Percentiles rank a stretch among this genome's conserved stretches.
phyloP scores from a whole-genome alignment of 345 rosid genomes.

The Sapria himalayana region DNA sequence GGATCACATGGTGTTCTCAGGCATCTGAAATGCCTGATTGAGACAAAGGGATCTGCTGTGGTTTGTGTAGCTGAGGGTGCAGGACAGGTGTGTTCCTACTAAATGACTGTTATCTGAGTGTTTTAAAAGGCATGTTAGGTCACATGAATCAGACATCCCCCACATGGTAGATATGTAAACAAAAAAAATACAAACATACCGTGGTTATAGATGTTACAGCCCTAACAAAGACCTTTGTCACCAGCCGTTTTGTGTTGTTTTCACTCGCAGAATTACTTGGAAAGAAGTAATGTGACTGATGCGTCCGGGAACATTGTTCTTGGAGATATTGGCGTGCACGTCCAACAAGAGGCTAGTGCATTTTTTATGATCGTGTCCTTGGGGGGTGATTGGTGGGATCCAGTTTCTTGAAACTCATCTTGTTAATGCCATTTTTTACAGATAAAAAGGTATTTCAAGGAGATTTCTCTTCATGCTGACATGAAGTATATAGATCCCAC shows the following conservation, averaged over 20 bases:
- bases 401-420: conserved; percentile 1
- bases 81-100: conserved; percentile 48
- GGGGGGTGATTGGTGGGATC: background rate
- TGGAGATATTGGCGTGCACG: conserved; percentile 72
- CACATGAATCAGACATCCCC: no score
- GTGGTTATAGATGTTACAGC: no score
- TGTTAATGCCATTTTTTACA: conserved; percentile 9
- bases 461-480: conserved; percentile 43
- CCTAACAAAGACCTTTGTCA: no score
- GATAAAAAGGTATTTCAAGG: conserved; percentile 66
- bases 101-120: background rate
- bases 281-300: conserved; percentile 81
- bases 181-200: no score
- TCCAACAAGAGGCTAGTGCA: conserved; percentile 82
- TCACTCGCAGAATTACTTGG: conserved; percentile 36
- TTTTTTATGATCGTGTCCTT: conserved; percentile 2
- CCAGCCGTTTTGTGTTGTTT: conserved; percentile 6
- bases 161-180: no score
- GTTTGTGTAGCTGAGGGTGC: conserved; percentile 99
- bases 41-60: conserved; percentile 94
- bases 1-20: conserved; percentile 83
- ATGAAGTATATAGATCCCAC: conserved; percentile 95
- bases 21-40: conserved; percentile 74
- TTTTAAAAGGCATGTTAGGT: no score
- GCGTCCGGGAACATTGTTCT: conserved; percentile 82